Conservation (phyloP, 495 filamentous ascomycete species). For the Penicillium bialowiezense region DNA sequence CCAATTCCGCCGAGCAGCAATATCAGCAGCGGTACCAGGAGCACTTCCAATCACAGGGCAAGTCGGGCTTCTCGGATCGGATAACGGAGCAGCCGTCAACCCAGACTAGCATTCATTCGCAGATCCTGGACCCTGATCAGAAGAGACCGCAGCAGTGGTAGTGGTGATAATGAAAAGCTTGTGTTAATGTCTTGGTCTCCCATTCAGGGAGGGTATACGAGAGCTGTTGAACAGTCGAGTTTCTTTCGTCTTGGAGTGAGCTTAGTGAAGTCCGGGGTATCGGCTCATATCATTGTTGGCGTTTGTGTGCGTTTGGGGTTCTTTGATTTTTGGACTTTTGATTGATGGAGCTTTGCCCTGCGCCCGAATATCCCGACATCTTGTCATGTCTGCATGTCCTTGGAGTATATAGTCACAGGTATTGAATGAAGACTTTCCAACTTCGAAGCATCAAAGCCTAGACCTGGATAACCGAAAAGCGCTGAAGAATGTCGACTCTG, state of each 20-base stretch:
- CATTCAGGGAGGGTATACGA: background rate
- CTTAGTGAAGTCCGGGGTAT: constrained; percentile 5
- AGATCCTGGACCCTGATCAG: background rate
- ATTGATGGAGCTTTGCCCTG: background rate
- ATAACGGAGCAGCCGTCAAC: constrained; percentile 8
- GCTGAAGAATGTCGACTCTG: too few species aligned
- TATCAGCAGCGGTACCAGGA: background rate
- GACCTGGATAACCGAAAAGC: too few species aligned
- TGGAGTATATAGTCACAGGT: background rate
- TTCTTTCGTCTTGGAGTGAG: background rate
- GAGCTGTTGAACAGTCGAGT: too few species aligned
- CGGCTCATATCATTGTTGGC: constrained; percentile 1
- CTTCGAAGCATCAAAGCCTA: too few species aligned
- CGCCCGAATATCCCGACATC: constrained; percentile 10
- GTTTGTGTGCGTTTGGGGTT: background rate
- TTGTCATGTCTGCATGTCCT: constrained; percentile 6
- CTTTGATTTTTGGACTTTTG: constrained; percentile 2
- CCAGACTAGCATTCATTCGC: background rate
- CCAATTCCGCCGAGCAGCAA: background rate
- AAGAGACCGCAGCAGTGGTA: constrained; percentile 2
- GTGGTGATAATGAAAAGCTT: background rate
- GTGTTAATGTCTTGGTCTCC: background rate
- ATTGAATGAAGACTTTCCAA: too few species aligned
- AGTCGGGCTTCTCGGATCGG: constrained; percentile 6
- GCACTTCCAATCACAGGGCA: background rate